Percentiles rank a stretch among this genome's conserved stretches.
Evolutionary conservation across 306 rosid genomes (phyloP).

Genomic region (Herpetospermum pedunculosum): DNA sequence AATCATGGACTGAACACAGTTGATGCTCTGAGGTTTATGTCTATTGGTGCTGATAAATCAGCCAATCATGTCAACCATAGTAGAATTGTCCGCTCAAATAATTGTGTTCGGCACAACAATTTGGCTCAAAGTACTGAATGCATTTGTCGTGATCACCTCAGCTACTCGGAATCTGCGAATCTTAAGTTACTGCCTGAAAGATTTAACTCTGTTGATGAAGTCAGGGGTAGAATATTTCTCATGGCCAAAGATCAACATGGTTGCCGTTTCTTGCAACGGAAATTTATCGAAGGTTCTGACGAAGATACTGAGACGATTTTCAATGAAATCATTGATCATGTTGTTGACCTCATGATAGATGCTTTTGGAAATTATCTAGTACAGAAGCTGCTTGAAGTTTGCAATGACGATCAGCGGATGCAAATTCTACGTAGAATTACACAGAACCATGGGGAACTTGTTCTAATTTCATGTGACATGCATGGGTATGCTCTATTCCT

Average conservation of each 20-base stretch:
- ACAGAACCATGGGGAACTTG: conserved; percentile 26
- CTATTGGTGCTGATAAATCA: conserved; percentile 23
- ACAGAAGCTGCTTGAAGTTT: conserved; percentile 55
- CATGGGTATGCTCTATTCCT: conserved; percentile 39
- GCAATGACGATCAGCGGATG: conserved; percentile 36
- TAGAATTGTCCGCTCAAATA: conserved; percentile 17
- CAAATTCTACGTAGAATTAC: conserved; percentile 29
- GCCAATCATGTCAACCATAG: conserved; percentile 15
- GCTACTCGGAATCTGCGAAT: conserved; percentile 12
- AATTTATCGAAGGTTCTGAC: conserved; percentile 25
- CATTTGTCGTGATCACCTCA: not conserved
- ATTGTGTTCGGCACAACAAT: conserved; percentile 14
- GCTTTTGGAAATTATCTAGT: conserved; percentile 52
- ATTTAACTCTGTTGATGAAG: conserved; percentile 32
- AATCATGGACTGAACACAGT: conserved; percentile 21
- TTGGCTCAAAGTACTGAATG: conserved; percentile 9
- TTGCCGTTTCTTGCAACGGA: conserved; percentile 49
- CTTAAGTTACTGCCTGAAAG: conserved; percentile 24
- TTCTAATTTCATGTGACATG: conserved; percentile 40
- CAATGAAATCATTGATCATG: conserved; percentile 29
- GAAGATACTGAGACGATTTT: conserved; percentile 32
- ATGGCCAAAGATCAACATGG: conserved; percentile 56
- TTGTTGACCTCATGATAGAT: conserved; percentile 50
- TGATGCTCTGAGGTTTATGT: conserved; percentile 21
- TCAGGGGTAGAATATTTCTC: conserved; percentile 27